Conservation (phyloP, 2,329 filamentous ascomycete genomes). For the Fusarium sp. region DNA sequence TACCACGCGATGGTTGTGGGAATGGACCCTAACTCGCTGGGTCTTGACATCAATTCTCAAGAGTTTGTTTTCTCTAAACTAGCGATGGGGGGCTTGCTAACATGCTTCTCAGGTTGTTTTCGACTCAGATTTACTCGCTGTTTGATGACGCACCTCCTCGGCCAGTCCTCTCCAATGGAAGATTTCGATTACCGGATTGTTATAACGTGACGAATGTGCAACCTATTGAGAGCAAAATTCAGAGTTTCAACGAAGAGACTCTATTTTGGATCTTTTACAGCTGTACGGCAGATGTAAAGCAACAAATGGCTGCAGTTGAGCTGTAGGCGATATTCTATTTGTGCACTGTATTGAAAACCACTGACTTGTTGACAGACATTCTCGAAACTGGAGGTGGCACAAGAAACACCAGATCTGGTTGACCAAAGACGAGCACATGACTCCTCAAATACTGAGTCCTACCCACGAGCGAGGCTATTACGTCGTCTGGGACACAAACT, state of each 20-base stretch:
- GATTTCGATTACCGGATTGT: constrained; percentile 71
- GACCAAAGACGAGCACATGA: constrained; percentile 74
- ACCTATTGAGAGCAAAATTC: constrained; percentile 72
- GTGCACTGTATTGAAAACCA: not conserved
- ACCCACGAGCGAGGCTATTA: constrained; percentile 73
- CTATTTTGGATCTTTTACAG: constrained; percentile 77
- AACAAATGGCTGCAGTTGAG: constrained; percentile 71
- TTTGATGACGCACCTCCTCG: constrained; percentile 69
- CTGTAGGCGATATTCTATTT: constrained; percentile 57
- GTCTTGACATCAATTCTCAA: constrained; percentile 66
- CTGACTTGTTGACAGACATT: constrained; percentile 58
- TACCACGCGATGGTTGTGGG: constrained; percentile 70
- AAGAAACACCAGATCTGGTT: constrained; percentile 74
- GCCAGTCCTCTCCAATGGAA: constrained; percentile 61
- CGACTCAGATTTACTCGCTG: constrained; percentile 69
- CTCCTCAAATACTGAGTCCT: constrained; percentile 67
- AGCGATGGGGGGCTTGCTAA: constrained; percentile 23
- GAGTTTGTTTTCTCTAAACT: constrained; percentile 60
- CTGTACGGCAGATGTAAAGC: constrained; percentile 70
- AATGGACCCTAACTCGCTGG: constrained; percentile 66
- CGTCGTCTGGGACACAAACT: constrained; percentile 71
- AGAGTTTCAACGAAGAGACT: constrained; percentile 75
- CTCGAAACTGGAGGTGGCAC: constrained; percentile 75
- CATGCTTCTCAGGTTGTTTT: constrained; percentile 57
- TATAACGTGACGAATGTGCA: constrained; percentile 75